Evolutionary conservation across 2,329 filamentous ascomycete species (phyloP).

Genomic region (Ambrosiella cleistominuta): DNA sequence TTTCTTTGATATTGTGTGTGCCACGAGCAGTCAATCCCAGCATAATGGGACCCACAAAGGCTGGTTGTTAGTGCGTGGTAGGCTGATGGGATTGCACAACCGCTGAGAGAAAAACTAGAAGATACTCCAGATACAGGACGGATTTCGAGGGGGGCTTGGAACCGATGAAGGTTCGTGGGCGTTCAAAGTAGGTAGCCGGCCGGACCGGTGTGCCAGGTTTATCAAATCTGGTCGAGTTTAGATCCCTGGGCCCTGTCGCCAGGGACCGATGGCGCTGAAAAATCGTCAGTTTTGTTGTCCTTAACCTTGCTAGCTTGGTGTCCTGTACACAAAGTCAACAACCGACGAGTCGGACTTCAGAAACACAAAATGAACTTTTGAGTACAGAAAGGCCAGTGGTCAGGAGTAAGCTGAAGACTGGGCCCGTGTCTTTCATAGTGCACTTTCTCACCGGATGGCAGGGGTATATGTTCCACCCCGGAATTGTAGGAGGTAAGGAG

Average conservation of each 20-base stretch:
- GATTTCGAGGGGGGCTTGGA: background rate
- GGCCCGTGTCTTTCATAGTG: background rate
- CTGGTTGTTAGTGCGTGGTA: background rate
- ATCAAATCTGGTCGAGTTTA: background rate
- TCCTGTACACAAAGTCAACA: background rate
- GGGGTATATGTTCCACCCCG: background rate
- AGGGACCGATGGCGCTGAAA: background rate
- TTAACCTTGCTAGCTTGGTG: background rate
- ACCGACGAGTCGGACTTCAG: background rate
- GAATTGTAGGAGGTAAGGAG: no score
- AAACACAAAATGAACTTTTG: background rate
- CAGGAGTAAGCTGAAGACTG: background rate
- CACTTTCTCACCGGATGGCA: background rate
- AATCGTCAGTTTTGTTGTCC: background rate
- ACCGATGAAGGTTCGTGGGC: background rate
- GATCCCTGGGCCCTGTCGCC: constrained; percentile 2
- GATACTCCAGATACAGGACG: background rate
- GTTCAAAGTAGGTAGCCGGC: background rate
- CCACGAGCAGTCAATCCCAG: background rate
- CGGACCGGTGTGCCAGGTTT: constrained; percentile 1
- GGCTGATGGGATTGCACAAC: background rate
- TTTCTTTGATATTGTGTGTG: background rate
- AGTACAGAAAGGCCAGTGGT: background rate
- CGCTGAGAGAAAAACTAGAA: background rate
- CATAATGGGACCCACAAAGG: background rate